Evolutionary conservation across 345 rosid genomes (phyloP).

Genomic region (Viola odorata): DNA sequence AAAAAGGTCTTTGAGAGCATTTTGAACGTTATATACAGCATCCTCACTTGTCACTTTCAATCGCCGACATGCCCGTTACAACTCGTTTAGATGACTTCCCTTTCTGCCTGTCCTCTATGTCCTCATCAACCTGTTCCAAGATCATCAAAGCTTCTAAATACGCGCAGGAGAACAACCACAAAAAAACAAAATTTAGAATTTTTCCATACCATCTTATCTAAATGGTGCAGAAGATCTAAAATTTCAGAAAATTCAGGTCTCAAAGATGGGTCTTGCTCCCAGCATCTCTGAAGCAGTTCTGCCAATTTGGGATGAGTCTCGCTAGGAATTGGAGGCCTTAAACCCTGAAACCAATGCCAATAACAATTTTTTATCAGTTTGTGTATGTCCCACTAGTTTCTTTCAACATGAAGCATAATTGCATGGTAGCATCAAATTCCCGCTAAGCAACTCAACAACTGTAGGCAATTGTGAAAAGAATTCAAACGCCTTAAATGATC

Average conservation of each 20-base stretch:
- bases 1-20: too few species aligned
- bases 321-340: conserved; percentile 50
- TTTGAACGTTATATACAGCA: too few species aligned
- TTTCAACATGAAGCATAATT: background rate
- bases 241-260: conserved; percentile 67
- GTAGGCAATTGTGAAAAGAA: background rate
- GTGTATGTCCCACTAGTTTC: background rate
- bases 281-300: conserved; percentile 54
- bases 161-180: background rate
- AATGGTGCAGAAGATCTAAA: conserved; percentile 31
- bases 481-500: too few species aligned
- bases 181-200: background rate
- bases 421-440: background rate
- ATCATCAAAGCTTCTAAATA: background rate
- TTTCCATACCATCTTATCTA: conserved; percentile 25
- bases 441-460: background rate
- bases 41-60: background rate
- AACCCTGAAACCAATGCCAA: conserved; percentile 39
- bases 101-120: conserved; percentile 13
- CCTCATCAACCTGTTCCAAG: conserved; percentile 21
- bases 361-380: conserved; percentile 1
- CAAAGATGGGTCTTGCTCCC: conserved; percentile 50
- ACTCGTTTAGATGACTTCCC: conserved; percentile 4
- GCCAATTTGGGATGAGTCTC: conserved; percentile 41
- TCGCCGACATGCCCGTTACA: conserved; percentile 11